Evolutionary conservation across 1,284 basidiomycete species (phyloP), one percentile per base, ranked within the genome.

Genomic region (Malassezia globosa): DNA sequence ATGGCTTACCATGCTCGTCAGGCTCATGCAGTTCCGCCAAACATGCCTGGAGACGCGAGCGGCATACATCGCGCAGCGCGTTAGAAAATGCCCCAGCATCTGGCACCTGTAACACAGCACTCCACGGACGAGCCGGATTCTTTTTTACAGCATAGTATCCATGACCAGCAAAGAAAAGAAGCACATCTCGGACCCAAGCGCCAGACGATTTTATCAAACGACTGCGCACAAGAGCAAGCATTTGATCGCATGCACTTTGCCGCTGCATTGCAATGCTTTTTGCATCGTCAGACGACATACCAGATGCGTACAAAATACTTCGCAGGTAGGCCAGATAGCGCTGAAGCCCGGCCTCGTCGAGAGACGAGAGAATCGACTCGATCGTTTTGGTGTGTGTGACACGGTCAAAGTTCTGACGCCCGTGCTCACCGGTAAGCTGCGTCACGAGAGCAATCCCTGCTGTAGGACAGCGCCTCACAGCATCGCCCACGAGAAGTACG

Each of bases 341-440:
- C 56, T 80, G 78, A 51, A 94, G 85, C 7, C 87, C 87, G 1
- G 80, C 77, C 1, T 75, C 74, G 62, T 84, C 81, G 77, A 90
- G 81, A 23, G 80, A 81, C 3, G 81, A 77, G 46, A 96, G 76
- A 50, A 95, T 82, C 4, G 79, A 79, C 72, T 94, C 88, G 35
- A 96, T 80, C 1, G 87, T 94, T 75, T 90, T 94, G 22, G 88
- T 92, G 72, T 82, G 84, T 5, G 90, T 95, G 52, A 94, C 74
- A 64, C 80, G 83, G 73, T 96, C 90, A 61, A 96, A 95, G 72
- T 90, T 85, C 45, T 81, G 80, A 60, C 79, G 83, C 11, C 89
- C 89, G 66, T 92, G 79, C 51, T 82, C 79, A 33, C 89, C 88
- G 2, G 87, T 85, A 8, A 95, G 76, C 69, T 90, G 85, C 16